Evolutionary conservation across 129 eudicot species (phyloP).

Genomic region (Chrysanthemum lavandulifolium): DNA sequence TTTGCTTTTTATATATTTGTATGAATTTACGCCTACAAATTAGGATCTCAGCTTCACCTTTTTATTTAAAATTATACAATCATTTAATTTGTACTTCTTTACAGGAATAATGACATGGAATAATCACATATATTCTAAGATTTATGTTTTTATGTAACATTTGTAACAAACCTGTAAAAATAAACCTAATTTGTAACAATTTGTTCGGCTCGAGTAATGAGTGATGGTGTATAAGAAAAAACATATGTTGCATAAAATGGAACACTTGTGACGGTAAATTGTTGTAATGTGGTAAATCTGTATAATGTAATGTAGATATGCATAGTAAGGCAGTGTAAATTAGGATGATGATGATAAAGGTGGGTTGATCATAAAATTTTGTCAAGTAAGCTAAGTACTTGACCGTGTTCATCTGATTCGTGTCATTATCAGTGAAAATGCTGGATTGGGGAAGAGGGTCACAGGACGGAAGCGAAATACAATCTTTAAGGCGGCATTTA

Average conservation of each 20-base stretch:
- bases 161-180: neutral
- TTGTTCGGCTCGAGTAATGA: too few species aligned
- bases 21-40: conserved; percentile 34
- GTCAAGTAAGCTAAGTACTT: too few species aligned
- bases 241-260: too few species aligned
- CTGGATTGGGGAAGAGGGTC: conserved; percentile 95
- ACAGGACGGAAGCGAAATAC: conserved; percentile 79
- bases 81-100: too few species aligned
- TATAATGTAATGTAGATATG: too few species aligned
- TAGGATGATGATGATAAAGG: conserved; percentile 6
- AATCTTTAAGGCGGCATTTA: conserved; percentile 82
- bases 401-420: neutral
- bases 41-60: conserved; percentile 43
- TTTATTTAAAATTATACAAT: neutral
- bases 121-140: conserved; percentile 1
- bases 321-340: neutral
- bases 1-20: conserved; percentile 22
- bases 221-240: too few species aligned
- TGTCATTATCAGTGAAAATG: conserved; percentile 58
- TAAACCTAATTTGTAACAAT: too few species aligned
- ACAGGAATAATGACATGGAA: neutral
- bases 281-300: neutral
- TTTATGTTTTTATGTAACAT: conserved; percentile 11
- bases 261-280: too few species aligned
- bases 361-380: neutral